These are phyloP conservation scores for Neoscytalidium dimidiatum DNA, from an alignment of 2,329 filamentous ascomycete genomes.

Conservation along the genomic window DNA sequence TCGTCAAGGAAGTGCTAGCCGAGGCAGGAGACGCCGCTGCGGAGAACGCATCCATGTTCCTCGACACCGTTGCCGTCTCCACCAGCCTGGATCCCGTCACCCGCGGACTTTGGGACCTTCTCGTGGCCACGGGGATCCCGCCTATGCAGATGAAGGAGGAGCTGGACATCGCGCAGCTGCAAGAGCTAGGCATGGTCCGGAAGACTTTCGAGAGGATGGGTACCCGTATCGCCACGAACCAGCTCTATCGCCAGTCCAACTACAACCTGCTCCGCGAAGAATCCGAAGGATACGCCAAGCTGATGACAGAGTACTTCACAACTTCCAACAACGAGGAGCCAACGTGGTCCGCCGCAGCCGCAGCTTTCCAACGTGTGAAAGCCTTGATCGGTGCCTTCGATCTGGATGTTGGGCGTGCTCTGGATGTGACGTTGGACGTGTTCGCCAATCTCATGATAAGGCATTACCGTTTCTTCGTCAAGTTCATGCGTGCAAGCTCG, in stretches of 20 bases:
- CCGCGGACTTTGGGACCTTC: conserved; percentile 64
- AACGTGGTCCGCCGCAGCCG: conserved; percentile 74
- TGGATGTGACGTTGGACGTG: conserved; percentile 93
- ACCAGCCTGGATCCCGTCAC: conserved; percentile 69
- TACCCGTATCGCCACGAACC: conserved; percentile 87
- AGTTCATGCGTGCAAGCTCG: conserved; percentile 84
- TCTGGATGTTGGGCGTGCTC: conserved; percentile 88
- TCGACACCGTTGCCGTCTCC: conserved; percentile 80
- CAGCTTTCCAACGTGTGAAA: conserved; percentile 89
- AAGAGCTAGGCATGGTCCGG: conserved; percentile 76
- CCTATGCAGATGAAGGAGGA: conserved; percentile 73
- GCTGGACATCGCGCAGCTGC: conserved; percentile 76
- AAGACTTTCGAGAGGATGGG: conserved; percentile 82
- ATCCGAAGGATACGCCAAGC: conserved; percentile 93
- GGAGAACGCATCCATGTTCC: conserved; percentile 63
- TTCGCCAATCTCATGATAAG: conserved; percentile 93
- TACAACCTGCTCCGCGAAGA: conserved; percentile 96
- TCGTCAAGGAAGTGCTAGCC: conserved; percentile 73
- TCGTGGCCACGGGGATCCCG: conserved; percentile 72
- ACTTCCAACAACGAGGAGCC: conserved; percentile 75
- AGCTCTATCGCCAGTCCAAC: conserved; percentile 92
- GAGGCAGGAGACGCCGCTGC: conserved; percentile 50
- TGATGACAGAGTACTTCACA: conserved; percentile 93
- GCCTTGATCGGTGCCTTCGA: conserved; percentile 96
- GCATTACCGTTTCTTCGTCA: conserved; percentile 91